These are phyloP conservation scores for Boletus patriciae DNA, from an alignment of 768 basidiomycete species.

Conservation along the genomic window DNA sequence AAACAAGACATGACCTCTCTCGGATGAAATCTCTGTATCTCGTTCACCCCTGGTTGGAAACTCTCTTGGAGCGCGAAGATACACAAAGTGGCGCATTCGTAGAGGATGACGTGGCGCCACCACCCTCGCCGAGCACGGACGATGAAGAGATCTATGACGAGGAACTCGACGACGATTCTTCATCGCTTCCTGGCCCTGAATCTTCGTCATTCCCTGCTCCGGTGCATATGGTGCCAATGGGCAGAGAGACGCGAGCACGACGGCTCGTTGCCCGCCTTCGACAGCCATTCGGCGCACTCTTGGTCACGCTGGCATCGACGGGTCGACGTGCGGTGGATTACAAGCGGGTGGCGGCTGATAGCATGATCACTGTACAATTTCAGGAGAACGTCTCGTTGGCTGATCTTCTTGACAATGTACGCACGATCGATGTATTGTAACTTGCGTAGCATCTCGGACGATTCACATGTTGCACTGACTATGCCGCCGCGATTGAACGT, in stretches of 20 bases:
- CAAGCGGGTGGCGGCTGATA: constrained; percentile 3
- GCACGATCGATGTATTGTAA: too few relatives aligned
- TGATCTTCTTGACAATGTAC: too few relatives aligned
- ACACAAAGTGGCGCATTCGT: background rate
- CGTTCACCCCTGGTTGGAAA: constrained; percentile 5
- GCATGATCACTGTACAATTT: background rate
- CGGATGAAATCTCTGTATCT: background rate
- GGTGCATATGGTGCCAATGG: background rate
- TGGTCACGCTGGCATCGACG: background rate
- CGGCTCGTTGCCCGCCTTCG: background rate
- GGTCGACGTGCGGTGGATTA: background rate
- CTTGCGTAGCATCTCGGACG: too few relatives aligned
- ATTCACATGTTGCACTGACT: too few relatives aligned
- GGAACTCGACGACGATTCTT: background rate
- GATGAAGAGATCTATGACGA: background rate
- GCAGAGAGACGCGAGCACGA: background rate
- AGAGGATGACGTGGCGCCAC: background rate
- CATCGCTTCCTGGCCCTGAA: background rate
- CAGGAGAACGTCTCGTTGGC: too few relatives aligned
- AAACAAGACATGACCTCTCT: background rate
- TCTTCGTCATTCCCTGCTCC: too few relatives aligned
- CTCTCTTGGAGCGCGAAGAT: background rate
- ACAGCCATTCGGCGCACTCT: background rate
- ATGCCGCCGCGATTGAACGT: too few relatives aligned
- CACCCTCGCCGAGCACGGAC: background rate